These are phyloP conservation scores for Rhizopogon sp. DNA, from an alignment of 768 basidiomycete genomes.

Conservation along the genomic window DNA sequence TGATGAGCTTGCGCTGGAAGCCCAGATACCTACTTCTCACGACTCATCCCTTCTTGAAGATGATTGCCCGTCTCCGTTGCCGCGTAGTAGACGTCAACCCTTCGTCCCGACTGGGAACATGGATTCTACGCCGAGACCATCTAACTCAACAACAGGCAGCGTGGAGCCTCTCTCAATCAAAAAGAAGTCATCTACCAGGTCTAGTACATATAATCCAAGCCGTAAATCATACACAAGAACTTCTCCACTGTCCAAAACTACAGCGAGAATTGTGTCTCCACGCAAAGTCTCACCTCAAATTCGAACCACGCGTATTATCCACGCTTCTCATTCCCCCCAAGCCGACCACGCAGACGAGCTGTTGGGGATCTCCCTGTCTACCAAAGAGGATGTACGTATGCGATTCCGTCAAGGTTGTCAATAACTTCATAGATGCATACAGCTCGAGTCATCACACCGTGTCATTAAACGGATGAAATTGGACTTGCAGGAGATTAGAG, in stretches of 20 bases:
- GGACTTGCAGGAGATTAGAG: constrained; percentile 48
- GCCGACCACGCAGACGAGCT: constrained; percentile 41
- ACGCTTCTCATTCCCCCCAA: constrained; percentile 20
- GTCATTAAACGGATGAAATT: constrained; percentile 72
- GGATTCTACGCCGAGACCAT: constrained; percentile 48
- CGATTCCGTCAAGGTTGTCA: neutral
- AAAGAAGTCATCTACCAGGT: constrained; percentile 70
- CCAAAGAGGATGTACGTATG: constrained; percentile 60
- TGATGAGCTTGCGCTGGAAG: constrained; percentile 41
- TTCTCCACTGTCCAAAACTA: constrained; percentile 48
- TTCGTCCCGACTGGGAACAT: constrained; percentile 50
- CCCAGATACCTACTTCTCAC: constrained; percentile 22
- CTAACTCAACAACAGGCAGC: constrained; percentile 30
- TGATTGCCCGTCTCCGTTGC: constrained; percentile 45
- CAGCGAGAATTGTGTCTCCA: constrained; percentile 42
- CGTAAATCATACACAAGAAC: constrained; percentile 35
- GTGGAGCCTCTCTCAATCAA: constrained; percentile 82
- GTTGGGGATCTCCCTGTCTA: constrained; percentile 44
- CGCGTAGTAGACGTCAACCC: constrained; percentile 68
- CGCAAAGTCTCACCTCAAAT: constrained; percentile 53
- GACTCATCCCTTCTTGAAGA: constrained; percentile 19
- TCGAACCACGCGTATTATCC: constrained; percentile 24
- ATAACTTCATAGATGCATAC: constrained; percentile 2
- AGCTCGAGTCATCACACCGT: constrained; percentile 71
- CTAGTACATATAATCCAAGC: constrained; percentile 30